phyloP scores from a whole-genome alignment of 441 rosid genomes.

The Gossypium trilobum region DNA sequence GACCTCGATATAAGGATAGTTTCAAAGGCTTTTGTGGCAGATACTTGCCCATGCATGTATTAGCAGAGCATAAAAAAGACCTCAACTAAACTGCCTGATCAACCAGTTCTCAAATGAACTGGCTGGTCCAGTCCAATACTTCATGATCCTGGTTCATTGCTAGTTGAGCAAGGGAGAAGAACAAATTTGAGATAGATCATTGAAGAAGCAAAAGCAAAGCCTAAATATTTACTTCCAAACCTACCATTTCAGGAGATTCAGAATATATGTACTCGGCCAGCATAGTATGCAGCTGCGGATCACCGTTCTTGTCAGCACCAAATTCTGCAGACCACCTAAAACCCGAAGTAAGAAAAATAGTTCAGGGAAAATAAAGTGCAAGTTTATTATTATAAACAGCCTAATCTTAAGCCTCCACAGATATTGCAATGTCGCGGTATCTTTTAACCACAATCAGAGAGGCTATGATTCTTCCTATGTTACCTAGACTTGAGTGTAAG shows the following conservation, averaged over 20 bases:
- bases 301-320: slow-evolving; percentile 57
- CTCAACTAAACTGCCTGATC: too few relatives aligned
- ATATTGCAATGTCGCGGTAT: background rate
- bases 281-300: slow-evolving; percentile 71
- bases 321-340: slow-evolving; percentile 85
- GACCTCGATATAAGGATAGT: background rate
- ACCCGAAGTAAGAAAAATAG: slow-evolving; percentile 7
- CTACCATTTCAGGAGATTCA: slow-evolving; percentile 83
- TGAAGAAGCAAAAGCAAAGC: background rate
- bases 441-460: background rate
- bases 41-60: background rate
- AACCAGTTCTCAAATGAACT: too few relatives aligned
- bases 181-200: background rate
- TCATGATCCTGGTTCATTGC: too few relatives aligned
- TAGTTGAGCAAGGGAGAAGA: background rate
- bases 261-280: slow-evolving; percentile 80
- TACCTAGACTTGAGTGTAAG: too few relatives aligned
- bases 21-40: background rate
- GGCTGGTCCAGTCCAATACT: too few relatives aligned
- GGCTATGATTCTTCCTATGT: background rate
- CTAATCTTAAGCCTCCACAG: background rate
- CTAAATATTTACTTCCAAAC: slow-evolving; percentile 20
- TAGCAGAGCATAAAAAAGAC: too few relatives aligned
- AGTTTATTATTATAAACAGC: background rate
- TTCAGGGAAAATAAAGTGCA: background rate